Evolutionary conservation across 2,329 filamentous ascomycete genomes (phyloP).

Genomic region (Xylariaceae sp.): DNA sequence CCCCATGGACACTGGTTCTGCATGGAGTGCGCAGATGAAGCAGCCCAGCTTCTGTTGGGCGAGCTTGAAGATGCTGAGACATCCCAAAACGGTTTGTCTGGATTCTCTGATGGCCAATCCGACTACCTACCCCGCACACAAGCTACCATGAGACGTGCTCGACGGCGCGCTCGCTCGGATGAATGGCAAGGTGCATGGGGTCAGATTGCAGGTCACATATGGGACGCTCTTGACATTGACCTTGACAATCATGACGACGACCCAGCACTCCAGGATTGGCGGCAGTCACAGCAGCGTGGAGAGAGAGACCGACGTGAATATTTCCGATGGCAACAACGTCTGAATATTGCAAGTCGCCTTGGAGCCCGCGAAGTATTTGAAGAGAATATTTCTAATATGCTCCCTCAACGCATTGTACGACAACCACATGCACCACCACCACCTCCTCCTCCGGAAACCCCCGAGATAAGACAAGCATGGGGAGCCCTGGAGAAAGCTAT

Average conservation of each 20-base stretch:
- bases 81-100: conserved; percentile 15
- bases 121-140: conserved; percentile 52
- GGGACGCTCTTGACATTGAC: conserved; percentile 68
- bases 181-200: conserved; percentile 90
- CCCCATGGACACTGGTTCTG: conserved; percentile 86
- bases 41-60: conserved; percentile 44
- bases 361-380: conserved; percentile 71
- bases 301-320: conserved; percentile 54
- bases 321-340: conserved; percentile 77
- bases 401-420: conserved; percentile 60
- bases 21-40: conserved; percentile 60
- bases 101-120: conserved; percentile 27
- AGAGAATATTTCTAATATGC: conserved; percentile 51
- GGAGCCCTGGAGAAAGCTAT: conserved; percentile 83
- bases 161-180: conserved; percentile 64
- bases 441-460: conserved; percentile 60
- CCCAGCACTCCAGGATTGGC: conserved; percentile 49
- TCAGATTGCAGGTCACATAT: conserved; percentile 57
- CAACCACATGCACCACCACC: conserved; percentile 47
- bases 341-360: conserved; percentile 76
- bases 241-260: conserved; percentile 85
- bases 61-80: conserved; percentile 33
- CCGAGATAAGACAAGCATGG: conserved; percentile 83
- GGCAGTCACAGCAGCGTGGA: conserved; percentile 48
- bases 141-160: conserved; percentile 52